Evolutionary conservation across 2,329 filamentous ascomycete genomes (phyloP).

Genomic region (Aspergillus neoniger): DNA sequence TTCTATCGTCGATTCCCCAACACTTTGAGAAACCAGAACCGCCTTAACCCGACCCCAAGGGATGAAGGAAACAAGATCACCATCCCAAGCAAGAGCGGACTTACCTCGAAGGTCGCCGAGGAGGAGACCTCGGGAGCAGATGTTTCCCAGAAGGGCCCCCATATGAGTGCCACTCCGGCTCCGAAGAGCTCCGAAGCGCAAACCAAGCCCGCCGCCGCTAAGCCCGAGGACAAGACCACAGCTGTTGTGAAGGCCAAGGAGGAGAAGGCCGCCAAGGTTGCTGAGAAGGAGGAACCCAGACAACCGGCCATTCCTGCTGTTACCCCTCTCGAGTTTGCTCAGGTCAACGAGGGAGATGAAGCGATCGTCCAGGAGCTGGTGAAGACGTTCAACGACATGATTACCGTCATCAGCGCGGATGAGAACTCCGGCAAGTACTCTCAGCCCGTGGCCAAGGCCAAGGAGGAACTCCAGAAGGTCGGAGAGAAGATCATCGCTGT

Average conservation of each 20-base stretch:
- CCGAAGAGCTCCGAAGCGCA: slow-evolving; percentile 29
- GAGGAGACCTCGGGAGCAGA: slow-evolving; percentile 63
- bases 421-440: slow-evolving; percentile 75
- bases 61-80: slow-evolving; percentile 71
- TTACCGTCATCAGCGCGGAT: slow-evolving; percentile 88
- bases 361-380: slow-evolving; percentile 90
- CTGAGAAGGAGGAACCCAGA: slow-evolving; percentile 37
- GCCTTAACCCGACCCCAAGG: slow-evolving; percentile 33
- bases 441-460: slow-evolving; percentile 78
- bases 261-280: slow-evolving; percentile 28
- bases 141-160: slow-evolving; percentile 52
- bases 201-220: slow-evolving; percentile 28
- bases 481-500: slow-evolving; percentile 75
- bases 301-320: slow-evolving; percentile 52
- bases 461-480: slow-evolving; percentile 76
- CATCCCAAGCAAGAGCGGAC: slow-evolving; percentile 81
- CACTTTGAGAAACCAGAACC: slow-evolving; percentile 52
- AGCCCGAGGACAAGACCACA: slow-evolving; percentile 32
- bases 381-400: slow-evolving; percentile 94
- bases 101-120: slow-evolving; percentile 76
- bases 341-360: slow-evolving; percentile 74
- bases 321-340: slow-evolving; percentile 74
- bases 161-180: slow-evolving; percentile 47
- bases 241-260: slow-evolving; percentile 36
- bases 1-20: slow-evolving; percentile 82